Evolutionary conservation across 345 rosid genomes (phyloP).

Genomic region (Euphorbia lathyris): DNA sequence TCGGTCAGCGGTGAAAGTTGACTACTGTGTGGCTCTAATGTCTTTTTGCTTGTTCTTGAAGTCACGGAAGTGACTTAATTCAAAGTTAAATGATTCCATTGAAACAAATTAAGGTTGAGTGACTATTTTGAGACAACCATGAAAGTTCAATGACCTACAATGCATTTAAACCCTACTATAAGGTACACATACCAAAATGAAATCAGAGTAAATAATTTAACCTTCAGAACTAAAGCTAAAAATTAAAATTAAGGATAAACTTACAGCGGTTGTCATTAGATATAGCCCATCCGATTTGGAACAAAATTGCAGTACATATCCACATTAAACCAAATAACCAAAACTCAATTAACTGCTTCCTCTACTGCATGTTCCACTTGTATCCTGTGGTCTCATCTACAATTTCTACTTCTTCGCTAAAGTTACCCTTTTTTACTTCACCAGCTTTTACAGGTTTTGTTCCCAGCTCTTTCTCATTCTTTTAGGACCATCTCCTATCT

Average conservation of each 20-base stretch:
- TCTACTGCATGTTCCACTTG: conserved; percentile 15
- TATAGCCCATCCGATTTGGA: not conserved
- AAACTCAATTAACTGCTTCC: conserved; percentile 14
- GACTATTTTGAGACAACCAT: too few species aligned
- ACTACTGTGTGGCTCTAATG: too few species aligned
- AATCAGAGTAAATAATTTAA: not conserved
- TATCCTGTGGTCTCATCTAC: conserved; percentile 12
- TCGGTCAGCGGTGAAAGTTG: too few species aligned
- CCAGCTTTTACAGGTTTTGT: not conserved
- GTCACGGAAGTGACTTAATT: too few species aligned
- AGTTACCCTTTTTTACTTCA: not conserved
- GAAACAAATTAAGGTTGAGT: too few species aligned
- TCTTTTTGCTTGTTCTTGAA: too few species aligned
- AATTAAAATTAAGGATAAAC: not conserved
- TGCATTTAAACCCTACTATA: not conserved
- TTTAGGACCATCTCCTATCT: conserved; percentile 9
- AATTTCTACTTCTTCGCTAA: conserved; percentile 1
- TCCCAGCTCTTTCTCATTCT: not conserved
- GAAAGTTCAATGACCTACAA: too few species aligned
- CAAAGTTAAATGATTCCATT: too few species aligned
- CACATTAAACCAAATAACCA: conserved; percentile 8
- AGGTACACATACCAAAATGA: too few species aligned
- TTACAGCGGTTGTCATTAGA: not conserved
- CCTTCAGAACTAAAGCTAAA: not conserved
- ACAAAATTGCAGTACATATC: conserved; percentile 10